Evolutionary conservation across 108 stramenopile species (phyloP).

Genomic region (Pseudonitzschia delicatissima): DNA sequence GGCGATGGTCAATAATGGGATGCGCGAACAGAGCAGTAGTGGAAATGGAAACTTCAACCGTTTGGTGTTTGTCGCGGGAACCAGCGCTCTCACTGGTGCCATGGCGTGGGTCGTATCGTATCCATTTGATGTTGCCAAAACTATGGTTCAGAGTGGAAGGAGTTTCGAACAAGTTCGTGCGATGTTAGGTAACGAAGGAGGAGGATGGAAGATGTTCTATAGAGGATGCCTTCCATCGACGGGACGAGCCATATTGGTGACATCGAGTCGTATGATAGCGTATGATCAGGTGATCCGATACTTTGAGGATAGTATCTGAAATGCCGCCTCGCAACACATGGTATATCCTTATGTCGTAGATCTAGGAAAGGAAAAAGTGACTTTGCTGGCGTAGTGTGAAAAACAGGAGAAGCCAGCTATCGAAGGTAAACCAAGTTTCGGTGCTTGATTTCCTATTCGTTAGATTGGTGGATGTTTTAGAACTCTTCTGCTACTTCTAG

Average conservation of each 20-base stretch:
- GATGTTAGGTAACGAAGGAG: background rate
- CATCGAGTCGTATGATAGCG: constrained; percentile 43
- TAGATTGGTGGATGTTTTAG: too few species aligned
- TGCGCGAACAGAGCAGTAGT: background rate
- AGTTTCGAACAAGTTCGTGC: background rate
- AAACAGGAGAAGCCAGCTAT: too few species aligned
- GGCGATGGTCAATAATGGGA: background rate
- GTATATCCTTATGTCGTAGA: too few species aligned
- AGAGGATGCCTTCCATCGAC: constrained; percentile 40
- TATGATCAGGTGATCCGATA: constrained; percentile 26
- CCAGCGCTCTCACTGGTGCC: constrained; percentile 37
- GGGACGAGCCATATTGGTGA: constrained; percentile 44
- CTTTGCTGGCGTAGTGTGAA: too few species aligned
- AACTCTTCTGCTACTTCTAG: too few species aligned
- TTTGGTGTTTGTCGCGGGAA: constrained; percentile 4
- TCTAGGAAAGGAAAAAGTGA: too few species aligned
- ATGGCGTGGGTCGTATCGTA: constrained; percentile 39
- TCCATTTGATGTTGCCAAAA: constrained; percentile 44
- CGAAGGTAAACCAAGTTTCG: too few species aligned
- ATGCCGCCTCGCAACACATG: too few species aligned
- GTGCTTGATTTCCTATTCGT: too few species aligned
- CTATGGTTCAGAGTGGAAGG: constrained; percentile 22
- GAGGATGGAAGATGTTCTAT: constrained; percentile 24
- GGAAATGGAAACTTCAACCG: background rate
- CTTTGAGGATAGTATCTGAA: background rate